These are phyloP conservation scores for Actinidia polygama DNA, from an alignment of 179 eudicot genomes.

Conservation along the genomic window DNA sequence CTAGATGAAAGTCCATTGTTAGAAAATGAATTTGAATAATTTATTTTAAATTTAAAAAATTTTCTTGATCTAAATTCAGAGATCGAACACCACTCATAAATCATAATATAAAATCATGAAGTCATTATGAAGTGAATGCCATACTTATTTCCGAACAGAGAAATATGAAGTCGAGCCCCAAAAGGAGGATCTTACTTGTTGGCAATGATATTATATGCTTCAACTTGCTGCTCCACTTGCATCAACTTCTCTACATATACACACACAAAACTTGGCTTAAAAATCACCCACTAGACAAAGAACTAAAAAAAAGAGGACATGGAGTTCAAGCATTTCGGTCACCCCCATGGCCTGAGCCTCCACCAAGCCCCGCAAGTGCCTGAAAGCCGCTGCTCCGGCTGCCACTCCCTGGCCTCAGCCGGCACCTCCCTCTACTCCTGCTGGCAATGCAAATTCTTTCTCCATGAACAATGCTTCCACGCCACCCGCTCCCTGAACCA, in stretches of 20 bases:
- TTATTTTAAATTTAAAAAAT: too few species aligned
- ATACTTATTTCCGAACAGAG: background rate
- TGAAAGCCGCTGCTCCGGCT: conserved; percentile 21
- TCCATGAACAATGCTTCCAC: conserved; percentile 25
- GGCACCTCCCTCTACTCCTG: conserved; percentile 10
- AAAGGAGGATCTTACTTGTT: background rate
- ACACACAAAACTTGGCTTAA: background rate
- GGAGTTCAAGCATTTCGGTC: conserved; percentile 34
- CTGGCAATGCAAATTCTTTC: conserved; percentile 30
- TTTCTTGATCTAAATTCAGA: too few species aligned
- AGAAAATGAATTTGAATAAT: too few species aligned
- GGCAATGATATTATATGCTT: background rate
- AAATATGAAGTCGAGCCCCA: background rate
- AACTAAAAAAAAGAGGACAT: conserved; percentile 1
- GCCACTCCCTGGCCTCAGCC: background rate
- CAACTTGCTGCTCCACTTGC: background rate
- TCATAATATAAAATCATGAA: too few species aligned
- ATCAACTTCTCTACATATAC: background rate
- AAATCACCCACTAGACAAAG: background rate
- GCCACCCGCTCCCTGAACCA: conserved; percentile 25
- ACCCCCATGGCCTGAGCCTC: conserved; percentile 14
- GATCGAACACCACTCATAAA: too few species aligned
- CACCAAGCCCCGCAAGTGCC: conserved; percentile 8
- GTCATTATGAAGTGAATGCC: background rate
- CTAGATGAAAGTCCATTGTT: too few species aligned